Base-by-base conservation (phyloP, 768 basidiomycete species). In the Stropharia rugosoannulata region DNA sequence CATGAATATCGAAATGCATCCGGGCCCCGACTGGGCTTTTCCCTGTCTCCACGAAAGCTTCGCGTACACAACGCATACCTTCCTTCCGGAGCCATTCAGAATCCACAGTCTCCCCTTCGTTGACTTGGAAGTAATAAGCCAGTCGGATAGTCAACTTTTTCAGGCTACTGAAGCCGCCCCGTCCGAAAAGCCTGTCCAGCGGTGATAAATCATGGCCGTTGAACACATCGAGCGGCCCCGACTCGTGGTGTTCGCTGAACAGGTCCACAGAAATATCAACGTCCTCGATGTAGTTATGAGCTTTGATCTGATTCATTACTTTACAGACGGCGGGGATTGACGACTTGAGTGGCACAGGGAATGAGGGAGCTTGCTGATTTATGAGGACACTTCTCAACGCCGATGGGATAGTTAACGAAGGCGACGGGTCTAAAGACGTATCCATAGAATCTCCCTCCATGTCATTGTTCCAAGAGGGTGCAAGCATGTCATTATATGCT, bases 151-250 rank as follows among this genome's bases (percentile, higher is more conserved):
- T 37, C 35, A 59, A 29, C 32, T 46, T 36, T 19, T 40, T 51
- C 49, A 59, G 58, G 18, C 25, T 46, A 8, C 48, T 46, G 43
- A 55, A 59, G 8, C 46, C 44, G n/a, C 37, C 38, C 18, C 55
- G 53, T 10, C 53, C 49, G 58, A 59, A 59, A 22, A 59, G 43
- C 12, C 55, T 49, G 18, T 59, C 58, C 0, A 59, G 43, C 41
- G 54, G 22, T 15, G 41, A 38, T 9, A 51, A 59, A 12, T 54
- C 49, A 27, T 59, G 40, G 22, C 53, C 54, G 5, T 51, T 43
- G 32, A 59, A 55, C 11, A 59, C 55, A n/a, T 59, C 54, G 11
- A 13, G 7, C 19, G 49, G 44, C 15, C 19, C 48, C 13, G 35
- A 18, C 22, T 41, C 54, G 7, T 38, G 22, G 9, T 13, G 25